Percentiles rank a stretch among this genome's conserved stretches.
These are phyloP conservation scores for Brassica hybrid DNA, from an alignment of 441 rosid genomes.

Conservation along the genomic window DNA sequence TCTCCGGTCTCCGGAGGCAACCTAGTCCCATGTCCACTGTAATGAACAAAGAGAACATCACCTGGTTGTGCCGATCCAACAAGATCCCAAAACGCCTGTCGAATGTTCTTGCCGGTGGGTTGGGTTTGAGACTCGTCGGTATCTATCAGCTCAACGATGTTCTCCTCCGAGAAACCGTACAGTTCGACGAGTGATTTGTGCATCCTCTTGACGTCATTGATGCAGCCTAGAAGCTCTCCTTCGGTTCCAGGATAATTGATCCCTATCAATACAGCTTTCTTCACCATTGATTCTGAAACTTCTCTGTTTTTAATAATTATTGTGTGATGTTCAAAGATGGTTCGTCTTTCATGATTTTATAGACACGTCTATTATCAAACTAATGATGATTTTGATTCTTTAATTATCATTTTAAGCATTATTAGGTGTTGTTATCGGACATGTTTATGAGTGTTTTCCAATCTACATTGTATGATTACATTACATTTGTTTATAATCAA, in stretches of 20 bases:
- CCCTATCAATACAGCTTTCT: conserved; percentile 73
- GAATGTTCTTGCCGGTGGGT: conserved; percentile 8
- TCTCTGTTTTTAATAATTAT: neutral
- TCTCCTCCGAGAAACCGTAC: conserved; percentile 1
- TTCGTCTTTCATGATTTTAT: neutral
- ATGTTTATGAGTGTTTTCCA: neutral
- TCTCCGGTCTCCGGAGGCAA: neutral
- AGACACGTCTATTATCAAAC: neutral
- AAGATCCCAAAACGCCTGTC: neutral
- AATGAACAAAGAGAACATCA: conserved; percentile 9
- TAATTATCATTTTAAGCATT: neutral
- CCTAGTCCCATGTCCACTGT: conserved; percentile 13
- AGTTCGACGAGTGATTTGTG: neutral
- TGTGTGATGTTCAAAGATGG: neutral
- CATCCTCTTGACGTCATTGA: conserved; percentile 4
- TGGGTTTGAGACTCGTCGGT: neutral
- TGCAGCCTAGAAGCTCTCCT: conserved; percentile 30
- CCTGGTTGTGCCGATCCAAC: neutral
- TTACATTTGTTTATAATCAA: neutral
- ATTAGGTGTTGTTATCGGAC: conserved; percentile 8
- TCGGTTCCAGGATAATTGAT: conserved; percentile 74
- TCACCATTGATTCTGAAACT: conserved; percentile 43
- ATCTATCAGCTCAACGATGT: conserved; percentile 6
- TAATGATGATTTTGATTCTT: neutral
- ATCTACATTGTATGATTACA: neutral